Conservation (phyloP, 2,329 filamentous ascomycete species). For the Sclerotinia minor region DNA sequence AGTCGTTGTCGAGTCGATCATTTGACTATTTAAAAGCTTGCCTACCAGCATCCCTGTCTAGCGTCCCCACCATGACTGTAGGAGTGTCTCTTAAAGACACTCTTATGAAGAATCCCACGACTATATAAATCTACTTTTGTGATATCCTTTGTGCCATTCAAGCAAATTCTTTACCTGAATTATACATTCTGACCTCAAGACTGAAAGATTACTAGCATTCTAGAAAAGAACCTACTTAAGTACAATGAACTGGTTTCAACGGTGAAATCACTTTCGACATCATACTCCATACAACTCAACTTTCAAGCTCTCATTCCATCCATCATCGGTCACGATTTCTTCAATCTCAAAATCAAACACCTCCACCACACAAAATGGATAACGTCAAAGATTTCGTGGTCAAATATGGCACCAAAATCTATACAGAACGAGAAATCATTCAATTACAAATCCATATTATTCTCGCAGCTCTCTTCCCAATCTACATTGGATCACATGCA, state of each 20-base stretch:
- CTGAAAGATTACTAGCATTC: accelerated
- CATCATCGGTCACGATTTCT: not conserved
- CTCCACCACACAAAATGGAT: not conserved
- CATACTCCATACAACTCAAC: not conserved
- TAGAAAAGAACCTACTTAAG: no score
- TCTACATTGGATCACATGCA: conserved; percentile 83
- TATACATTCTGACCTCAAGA: not conserved
- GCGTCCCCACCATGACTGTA: no score
- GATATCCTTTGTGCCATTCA: not conserved
- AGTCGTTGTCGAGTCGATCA: no score
- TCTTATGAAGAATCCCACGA: not conserved
- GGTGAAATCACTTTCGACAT: conserved; percentile 1
- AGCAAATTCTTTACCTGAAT: not conserved
- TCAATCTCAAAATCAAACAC: not conserved
- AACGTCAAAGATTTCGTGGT: conserved; percentile 30
- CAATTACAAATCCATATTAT: conserved; percentile 53
- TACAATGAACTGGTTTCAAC: conserved; percentile 2
- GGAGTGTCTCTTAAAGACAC: no score
- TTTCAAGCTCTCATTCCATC: not conserved
- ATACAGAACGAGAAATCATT: conserved; percentile 33
- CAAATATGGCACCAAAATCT: conserved; percentile 33
- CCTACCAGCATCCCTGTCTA: no score
- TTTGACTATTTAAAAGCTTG: no score
- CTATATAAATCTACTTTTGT: not conserved
- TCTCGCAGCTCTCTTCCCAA: conserved; percentile 73